phyloP scores from a whole-genome alignment of 176 grass and related monocot species.

The Aegilops tauschii region DNA sequence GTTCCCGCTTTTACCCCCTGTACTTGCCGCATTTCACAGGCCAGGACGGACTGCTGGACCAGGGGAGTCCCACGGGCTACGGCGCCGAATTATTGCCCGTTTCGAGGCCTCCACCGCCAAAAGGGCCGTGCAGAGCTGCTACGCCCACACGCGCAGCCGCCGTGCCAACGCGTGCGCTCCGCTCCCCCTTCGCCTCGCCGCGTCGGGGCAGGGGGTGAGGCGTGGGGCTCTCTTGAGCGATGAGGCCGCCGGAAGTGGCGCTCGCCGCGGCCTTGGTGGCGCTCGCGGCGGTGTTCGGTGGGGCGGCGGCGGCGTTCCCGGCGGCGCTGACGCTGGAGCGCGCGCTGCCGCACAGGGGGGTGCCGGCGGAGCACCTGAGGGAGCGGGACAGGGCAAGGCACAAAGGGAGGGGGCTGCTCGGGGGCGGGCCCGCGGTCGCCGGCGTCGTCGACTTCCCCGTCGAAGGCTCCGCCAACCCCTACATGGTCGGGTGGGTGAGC shows the following conservation, averaged over 20 bases:
- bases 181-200: neutral
- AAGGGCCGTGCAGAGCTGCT: slow-evolving; percentile 2
- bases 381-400: slow-evolving; percentile 65
- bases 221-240: neutral
- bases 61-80: neutral
- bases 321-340: slow-evolving; percentile 65
- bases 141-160: slow-evolving; percentile 38
- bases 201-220: slow-evolving; percentile 2
- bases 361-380: slow-evolving; percentile 60
- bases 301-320: slow-evolving; percentile 9
- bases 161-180: neutral
- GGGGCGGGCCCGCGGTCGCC: slow-evolving; percentile 20
- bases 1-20: neutral
- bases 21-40: neutral
- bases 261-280: neutral
- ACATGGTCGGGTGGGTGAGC: slow-evolving; percentile 80
- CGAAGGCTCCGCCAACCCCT: slow-evolving; percentile 84
- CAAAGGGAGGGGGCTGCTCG: slow-evolving; percentile 50
- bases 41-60: accelerated
- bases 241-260: slow-evolving; percentile 50
- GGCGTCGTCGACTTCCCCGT: slow-evolving; percentile 91
- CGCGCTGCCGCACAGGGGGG: slow-evolving; percentile 55
- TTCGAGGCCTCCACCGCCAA: neutral
- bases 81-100: neutral
- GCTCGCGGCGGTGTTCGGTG: neutral